Evolutionary conservation across 169 alveolate genomes (phyloP).

Genomic region (Toxoplasma gondii): DNA sequence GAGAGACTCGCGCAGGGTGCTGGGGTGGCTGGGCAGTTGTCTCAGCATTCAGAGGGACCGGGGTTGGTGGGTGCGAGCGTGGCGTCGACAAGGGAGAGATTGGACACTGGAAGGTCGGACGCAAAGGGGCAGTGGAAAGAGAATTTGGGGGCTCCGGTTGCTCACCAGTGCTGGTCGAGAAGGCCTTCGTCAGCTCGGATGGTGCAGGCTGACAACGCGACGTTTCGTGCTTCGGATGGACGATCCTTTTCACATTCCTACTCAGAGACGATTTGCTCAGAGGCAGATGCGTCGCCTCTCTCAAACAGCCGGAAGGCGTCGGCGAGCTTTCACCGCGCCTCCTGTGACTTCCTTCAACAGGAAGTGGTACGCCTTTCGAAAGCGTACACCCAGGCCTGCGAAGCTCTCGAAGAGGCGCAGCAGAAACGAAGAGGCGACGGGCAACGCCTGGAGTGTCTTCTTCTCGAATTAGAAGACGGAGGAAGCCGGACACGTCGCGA

Average conservation of each 20-base stretch:
- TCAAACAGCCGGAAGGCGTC: not conserved
- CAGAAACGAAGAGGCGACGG: not conserved
- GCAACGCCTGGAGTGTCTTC: not conserved
- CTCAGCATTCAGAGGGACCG: no score
- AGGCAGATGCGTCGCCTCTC: not conserved
- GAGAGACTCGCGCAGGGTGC: no score
- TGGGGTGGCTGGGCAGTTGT: no score
- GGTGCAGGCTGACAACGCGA: no score
- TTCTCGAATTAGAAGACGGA: not conserved
- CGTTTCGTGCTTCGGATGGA: no score
- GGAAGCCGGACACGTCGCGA: not conserved
- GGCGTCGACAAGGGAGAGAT: no score
- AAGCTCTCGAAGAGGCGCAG: not conserved
- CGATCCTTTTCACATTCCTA: not conserved
- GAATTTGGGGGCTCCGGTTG: no score
- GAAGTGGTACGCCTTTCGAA: not conserved
- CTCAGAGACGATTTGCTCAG: not conserved
- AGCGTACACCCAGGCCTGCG: not conserved
- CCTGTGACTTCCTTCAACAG: not conserved
- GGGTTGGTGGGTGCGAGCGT: no score
- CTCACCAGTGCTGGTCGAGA: no score
- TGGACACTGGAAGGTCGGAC: no score
- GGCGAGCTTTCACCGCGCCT: not conserved
- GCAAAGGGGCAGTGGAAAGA: no score
- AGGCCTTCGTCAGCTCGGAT: no score